phyloP scores from a whole-genome alignment of 306 rosid species.

The Vigna nakashimae region DNA sequence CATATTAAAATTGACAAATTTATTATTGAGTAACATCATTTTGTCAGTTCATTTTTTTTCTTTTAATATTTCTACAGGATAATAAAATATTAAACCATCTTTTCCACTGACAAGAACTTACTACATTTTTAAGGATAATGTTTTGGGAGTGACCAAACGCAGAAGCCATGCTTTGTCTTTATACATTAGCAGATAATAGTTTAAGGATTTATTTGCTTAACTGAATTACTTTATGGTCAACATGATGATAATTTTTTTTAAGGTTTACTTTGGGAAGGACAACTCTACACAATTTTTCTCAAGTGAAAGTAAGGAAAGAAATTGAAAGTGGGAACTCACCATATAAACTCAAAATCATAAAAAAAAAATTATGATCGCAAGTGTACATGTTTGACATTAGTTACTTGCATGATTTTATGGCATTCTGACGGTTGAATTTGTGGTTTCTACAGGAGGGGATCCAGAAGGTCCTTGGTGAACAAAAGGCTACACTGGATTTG shows the following conservation, averaged over 20 bases:
- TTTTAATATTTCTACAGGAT: background rate
- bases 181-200: background rate
- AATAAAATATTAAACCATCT: constrained; percentile 1
- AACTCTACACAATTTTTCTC: background rate
- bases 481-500: constrained; percentile 55
- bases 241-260: background rate
- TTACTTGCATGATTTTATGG: constrained; percentile 38
- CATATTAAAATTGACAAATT: background rate
- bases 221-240: constrained; percentile 14
- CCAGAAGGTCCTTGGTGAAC: constrained; percentile 67
- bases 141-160: constrained; percentile 1
- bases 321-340: constrained; percentile 2
- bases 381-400: constrained; percentile 4
- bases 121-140: constrained; percentile 1
- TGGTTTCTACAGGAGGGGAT: constrained; percentile 69
- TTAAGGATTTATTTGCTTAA: background rate
- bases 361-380: background rate
- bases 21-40: background rate
- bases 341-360: background rate
- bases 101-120: constrained; percentile 1
- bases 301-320: background rate
- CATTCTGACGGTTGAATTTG: constrained; percentile 33
- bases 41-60: background rate
- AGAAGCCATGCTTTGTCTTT: background rate
- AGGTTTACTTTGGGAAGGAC: background rate